Conservation (phyloP, 805 yeast genomes). For the Jamesozyma jinghongensis region DNA sequence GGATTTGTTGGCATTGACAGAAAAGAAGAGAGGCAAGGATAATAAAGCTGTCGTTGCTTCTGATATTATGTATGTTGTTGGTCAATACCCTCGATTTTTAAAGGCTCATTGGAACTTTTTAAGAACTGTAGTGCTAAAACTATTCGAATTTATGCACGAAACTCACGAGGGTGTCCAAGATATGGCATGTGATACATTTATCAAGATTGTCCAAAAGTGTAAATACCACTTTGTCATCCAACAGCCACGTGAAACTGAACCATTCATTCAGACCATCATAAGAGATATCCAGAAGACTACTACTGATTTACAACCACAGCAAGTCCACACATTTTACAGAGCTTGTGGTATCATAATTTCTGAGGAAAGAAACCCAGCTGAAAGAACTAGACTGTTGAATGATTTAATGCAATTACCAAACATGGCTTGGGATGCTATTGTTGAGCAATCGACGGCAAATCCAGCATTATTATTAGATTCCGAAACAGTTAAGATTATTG, state of each 20-base stretch:
- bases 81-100: conserved; percentile 95
- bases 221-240: conserved; percentile 87
- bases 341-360: conserved; percentile 92
- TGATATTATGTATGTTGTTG: conserved; percentile 98
- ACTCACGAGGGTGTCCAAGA: conserved; percentile 99
- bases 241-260: conserved; percentile 78
- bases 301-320: conserved; percentile 91
- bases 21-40: conserved; percentile 93
- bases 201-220: conserved; percentile 91
- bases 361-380: conserved; percentile 66
- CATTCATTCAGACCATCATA: conserved; percentile 86
- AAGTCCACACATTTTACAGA: conserved; percentile 94
- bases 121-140: conserved; percentile 89
- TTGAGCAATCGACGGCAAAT: conserved; percentile 74
- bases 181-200: conserved; percentile 99
- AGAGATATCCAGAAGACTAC: conserved; percentile 76
- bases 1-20: conserved; percentile 84
- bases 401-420: conserved; percentile 89
- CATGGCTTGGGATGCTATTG: conserved; percentile 87
- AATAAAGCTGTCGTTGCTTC: conserved; percentile 99
- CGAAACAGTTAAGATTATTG: conserved; percentile 85
- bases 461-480: conserved; percentile 68
- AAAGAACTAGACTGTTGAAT: conserved; percentile 59
- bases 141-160: conserved; percentile 98
- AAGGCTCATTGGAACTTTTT: conserved; percentile 98